Base-by-base conservation (phyloP, 768 basidiomycete genomes). In the Lyophyllum decastes region DNA sequence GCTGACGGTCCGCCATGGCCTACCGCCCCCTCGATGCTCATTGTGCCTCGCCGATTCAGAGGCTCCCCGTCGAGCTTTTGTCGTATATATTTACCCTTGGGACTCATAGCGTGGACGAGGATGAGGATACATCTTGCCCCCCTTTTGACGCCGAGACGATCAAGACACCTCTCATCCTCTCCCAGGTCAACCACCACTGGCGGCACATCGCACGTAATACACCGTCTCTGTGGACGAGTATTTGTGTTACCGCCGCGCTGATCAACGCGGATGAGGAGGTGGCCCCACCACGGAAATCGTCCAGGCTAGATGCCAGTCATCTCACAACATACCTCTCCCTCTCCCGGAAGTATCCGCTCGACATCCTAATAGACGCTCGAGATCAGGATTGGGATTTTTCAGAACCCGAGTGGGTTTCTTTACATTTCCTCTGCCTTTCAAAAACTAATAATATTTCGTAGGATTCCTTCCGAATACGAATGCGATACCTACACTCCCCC, bases 321-420 rank as follows among this genome's bases (percentile, higher is more conserved):
- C 70, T 84, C 40, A 61, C 62, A 8, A 64, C 73, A 6, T 82
- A 76, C 65, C 73, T 86, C 14, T 60, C 69, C 17, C 76, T 80
- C 21, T 86, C 86, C 3, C 70, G 75, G 17, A 76, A 73, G 26
- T 75, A 75, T 60, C 76, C 83, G 0, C 66, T 87, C 21, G 80
- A 84, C 56, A 81, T 88, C 54, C 73, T 83, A 44, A 79, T 87
- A 45, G 83, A 86, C 60, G 82, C 78, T 22, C 76, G 84, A 51
- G 85, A 87, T 68, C 76, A 77, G 4, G 76, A 81, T 21, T 87
- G 84, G 83, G 79, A 84, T 64, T 85, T 82, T 60, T 68, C 73
- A 9, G 84, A 85, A 61, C 68, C 74, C 34, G 80, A 78, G 83
- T 84, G 58, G n/a, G 74, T 71, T 38, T 60, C 38, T 27, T 35